These are phyloP conservation scores for Sphaerulina populicola DNA, from an alignment of 2,329 filamentous ascomycete genomes.

Conservation along the genomic window DNA sequence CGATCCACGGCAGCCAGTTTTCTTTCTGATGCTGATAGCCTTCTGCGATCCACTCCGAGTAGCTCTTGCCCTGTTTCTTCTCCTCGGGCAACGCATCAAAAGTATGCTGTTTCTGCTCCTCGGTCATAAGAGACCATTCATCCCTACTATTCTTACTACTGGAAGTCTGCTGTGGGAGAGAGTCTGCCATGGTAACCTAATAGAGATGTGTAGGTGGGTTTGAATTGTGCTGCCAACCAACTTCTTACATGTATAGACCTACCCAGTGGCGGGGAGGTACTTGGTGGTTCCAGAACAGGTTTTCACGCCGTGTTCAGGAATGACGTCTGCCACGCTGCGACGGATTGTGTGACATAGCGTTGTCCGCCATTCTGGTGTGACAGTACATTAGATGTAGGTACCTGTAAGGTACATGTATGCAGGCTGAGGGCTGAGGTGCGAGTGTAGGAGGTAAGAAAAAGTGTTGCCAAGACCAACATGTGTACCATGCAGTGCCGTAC, in stretches of 20 bases:
- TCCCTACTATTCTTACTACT: background rate
- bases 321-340: background rate
- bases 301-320: background rate
- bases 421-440: too few species aligned
- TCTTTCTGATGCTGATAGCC: conserved; percentile 67
- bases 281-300: too few species aligned
- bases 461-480: too few species aligned
- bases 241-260: too few species aligned
- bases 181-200: conserved; percentile 11
- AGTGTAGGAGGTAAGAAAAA: too few species aligned
- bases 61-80: conserved; percentile 28
- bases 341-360: background rate
- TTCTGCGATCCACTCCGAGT: conserved; percentile 51
- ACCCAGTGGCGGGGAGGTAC: too few species aligned
- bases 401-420: too few species aligned
- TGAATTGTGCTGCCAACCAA: too few species aligned
- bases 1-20: conserved; percentile 67
- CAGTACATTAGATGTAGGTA: too few species aligned
- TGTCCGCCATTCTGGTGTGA: background rate
- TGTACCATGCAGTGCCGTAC: background rate
- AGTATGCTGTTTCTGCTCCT: conserved; percentile 31
- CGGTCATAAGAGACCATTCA: conserved; percentile 31
- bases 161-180: conserved; percentile 1
- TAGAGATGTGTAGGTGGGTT: too few species aligned
- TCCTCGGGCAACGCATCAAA: conserved; percentile 29